Base-by-base conservation (phyloP, 1,139 yeast genomes). In the Pichia sp. region DNA sequence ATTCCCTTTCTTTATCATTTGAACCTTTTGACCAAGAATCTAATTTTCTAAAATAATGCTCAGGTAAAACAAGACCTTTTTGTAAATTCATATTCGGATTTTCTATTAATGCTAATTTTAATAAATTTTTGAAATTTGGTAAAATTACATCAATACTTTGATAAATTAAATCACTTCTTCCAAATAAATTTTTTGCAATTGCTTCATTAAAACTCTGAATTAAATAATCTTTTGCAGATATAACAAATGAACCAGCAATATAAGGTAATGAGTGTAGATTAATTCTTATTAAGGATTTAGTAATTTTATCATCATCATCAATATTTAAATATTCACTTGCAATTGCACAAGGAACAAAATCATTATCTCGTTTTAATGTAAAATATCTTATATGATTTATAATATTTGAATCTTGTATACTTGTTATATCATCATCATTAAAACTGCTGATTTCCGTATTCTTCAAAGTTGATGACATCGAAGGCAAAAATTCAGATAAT, bases 171-270 rank as follows among this genome's bases (percentile, higher is more conserved):
- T 76, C 78, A 1, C 73, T 67, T 47, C 75, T 69, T 3, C 97
- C 97, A 63, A 90, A 84, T 56, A 90, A 65, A 53, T 86, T 82
- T 51, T 82, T 77, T 11, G 92, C 77, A 41, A 87, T 82, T 6
- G 95, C 86, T 50, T 78, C 76, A 62, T 90, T 90, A 60, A 87
- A 86, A 9, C 87, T 79, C 23, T 79, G 60, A 32, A 87, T 69
- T 6, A 64, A 62, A 54, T 69, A 71, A 41, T 67, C 62, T 12
- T 55, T 54, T 5, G 79, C 67, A 43, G 81, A 75, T n/a, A 89
- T 68, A 12, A 87, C 81, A 56, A 87, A 80, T 24, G 86, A 78
- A 30, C 96, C 96, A 0, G 96, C 94, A 57, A 87, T 86, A 60
- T 87, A 86, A 0, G 96, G 96, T 51, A 87, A 63, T 3, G 92